These are phyloP conservation scores for Fraxinus greggii DNA, from an alignment of 305 asterid genomes.

Conservation along the genomic window DNA sequence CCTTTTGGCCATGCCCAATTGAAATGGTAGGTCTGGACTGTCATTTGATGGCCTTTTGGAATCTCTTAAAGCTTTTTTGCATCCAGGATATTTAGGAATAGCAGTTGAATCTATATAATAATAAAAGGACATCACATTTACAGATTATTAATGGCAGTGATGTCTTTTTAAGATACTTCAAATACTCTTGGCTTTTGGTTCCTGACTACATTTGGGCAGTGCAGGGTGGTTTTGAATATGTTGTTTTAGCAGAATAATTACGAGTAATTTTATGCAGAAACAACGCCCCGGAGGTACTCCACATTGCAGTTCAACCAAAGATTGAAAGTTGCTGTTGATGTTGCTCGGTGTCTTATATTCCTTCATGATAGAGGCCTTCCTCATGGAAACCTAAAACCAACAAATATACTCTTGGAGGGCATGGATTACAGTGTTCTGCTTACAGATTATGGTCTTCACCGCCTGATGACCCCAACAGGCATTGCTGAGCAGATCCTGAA, in stretches of 20 bases:
- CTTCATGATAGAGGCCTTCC: conserved; percentile 82
- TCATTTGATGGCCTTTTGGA: not conserved
- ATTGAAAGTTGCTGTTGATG: conserved; percentile 70
- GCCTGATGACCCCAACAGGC: conserved; percentile 85
- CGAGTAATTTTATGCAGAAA: conserved; percentile 45
- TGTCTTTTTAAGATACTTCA: not conserved
- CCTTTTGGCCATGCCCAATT: not conserved
- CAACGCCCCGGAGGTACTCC: conserved; percentile 87
- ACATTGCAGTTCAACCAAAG: conserved; percentile 70
- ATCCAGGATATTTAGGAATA: not conserved
- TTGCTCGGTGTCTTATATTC: conserved; percentile 64
- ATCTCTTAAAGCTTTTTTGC: not conserved
- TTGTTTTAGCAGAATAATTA: conserved; percentile 1
- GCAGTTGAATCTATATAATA: not conserved
- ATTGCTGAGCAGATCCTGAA: conserved; percentile 81
- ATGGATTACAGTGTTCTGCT: conserved; percentile 50
- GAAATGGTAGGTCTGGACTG: not conserved
- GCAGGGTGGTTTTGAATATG: not conserved
- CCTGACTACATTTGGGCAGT: not conserved
- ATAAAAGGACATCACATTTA: not conserved
- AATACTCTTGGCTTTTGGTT: not conserved
- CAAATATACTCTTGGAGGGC: conserved; percentile 71
- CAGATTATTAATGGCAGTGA: not conserved
- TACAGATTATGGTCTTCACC: conserved; percentile 85
- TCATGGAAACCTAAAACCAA: conserved; percentile 91